Evolutionary conservation across 1,139 yeast genomes (phyloP).

Genomic region (Blastobotrys arbuscula): DNA sequence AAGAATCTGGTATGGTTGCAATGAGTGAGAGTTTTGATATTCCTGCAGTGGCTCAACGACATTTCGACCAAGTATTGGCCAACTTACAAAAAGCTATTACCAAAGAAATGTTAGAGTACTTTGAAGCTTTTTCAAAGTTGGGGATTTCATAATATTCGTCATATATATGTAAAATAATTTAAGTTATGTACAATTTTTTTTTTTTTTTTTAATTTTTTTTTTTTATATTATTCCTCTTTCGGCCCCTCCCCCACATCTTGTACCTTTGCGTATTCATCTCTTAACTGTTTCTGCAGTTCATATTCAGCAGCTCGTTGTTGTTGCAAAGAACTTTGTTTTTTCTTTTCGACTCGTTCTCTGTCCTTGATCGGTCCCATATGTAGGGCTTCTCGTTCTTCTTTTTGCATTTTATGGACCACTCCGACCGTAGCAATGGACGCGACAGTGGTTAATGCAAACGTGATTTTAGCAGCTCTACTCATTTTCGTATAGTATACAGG

Average conservation of each 20-base stretch:
- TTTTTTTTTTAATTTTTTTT: not conserved
- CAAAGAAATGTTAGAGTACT: constrained; percentile 72
- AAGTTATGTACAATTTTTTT: not conserved
- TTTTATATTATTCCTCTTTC: not conserved
- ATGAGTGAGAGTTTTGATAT: constrained; percentile 70
- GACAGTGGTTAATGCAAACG: constrained; percentile 54
- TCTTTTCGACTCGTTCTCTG: constrained; percentile 49
- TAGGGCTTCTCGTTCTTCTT: constrained; percentile 58
- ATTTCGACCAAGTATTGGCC: constrained; percentile 64
- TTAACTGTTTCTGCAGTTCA: constrained; percentile 62
- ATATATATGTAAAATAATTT: no score
- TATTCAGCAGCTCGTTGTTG: constrained; percentile 69
- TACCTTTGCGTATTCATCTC: constrained; percentile 52
- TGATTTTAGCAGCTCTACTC: constrained; percentile 70
- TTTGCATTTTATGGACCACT: constrained; percentile 65
- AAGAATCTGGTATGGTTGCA: constrained; percentile 91
- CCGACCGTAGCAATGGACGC: constrained; percentile 54
- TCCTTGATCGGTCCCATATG: constrained; percentile 80
- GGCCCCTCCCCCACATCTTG: constrained; percentile 38
- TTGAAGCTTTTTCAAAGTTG: constrained; percentile 45
- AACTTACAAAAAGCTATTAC: constrained; percentile 77
- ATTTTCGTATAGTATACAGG: constrained; percentile 31
- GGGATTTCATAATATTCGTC: not conserved
- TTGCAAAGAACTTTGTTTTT: constrained; percentile 32
- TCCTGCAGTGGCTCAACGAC: constrained; percentile 48